Conservation (phyloP, 2,329 filamentous ascomycete species). For the Sodiomyces alkalinus region DNA sequence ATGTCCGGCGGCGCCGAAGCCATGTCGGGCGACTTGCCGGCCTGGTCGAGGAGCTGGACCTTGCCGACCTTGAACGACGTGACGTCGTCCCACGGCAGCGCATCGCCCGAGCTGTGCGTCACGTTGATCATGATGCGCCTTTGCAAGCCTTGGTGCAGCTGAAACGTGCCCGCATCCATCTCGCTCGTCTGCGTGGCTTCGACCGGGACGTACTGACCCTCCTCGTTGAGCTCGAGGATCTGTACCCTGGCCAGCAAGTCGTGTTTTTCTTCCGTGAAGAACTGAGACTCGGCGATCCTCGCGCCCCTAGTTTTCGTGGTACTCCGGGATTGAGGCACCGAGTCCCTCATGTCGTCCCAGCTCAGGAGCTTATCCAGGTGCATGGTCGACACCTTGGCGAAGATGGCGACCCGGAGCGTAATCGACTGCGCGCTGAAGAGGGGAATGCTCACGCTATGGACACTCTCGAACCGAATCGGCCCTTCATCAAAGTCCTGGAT, state of each 20-base stretch:
- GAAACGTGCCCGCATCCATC: slow-evolving; percentile 78
- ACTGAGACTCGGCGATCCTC: slow-evolving; percentile 80
- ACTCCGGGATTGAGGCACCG: slow-evolving; percentile 41
- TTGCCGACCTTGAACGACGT: slow-evolving; percentile 62
- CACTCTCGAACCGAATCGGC: slow-evolving; percentile 85
- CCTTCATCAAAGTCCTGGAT: slow-evolving; percentile 89
- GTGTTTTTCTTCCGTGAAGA: slow-evolving; percentile 84
- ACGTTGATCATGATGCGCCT: slow-evolving; percentile 74
- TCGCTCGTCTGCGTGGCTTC: slow-evolving; percentile 80
- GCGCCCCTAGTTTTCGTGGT: slow-evolving; percentile 34
- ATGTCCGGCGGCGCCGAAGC: slow-evolving; percentile 59
- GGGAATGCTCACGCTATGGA: slow-evolving; percentile 93
- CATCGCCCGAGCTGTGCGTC: slow-evolving; percentile 81
- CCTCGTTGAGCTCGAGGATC: slow-evolving; percentile 81
- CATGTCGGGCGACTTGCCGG: slow-evolving; percentile 72
- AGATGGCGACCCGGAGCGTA: slow-evolving; percentile 73
- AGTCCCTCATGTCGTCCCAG: slow-evolving; percentile 97
- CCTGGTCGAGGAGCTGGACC: slow-evolving; percentile 69
- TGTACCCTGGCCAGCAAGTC: slow-evolving; percentile 82
- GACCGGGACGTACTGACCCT: slow-evolving; percentile 79
- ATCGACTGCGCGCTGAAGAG: slow-evolving; percentile 61
- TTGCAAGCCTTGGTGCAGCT: slow-evolving; percentile 89
- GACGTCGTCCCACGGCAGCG: slow-evolving; percentile 77
- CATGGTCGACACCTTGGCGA: slow-evolving; percentile 80
- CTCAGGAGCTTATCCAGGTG: slow-evolving; percentile 94